phyloP scores from a whole-genome alignment of 352 stramenopile species.

The Phytopythium montanum region DNA sequence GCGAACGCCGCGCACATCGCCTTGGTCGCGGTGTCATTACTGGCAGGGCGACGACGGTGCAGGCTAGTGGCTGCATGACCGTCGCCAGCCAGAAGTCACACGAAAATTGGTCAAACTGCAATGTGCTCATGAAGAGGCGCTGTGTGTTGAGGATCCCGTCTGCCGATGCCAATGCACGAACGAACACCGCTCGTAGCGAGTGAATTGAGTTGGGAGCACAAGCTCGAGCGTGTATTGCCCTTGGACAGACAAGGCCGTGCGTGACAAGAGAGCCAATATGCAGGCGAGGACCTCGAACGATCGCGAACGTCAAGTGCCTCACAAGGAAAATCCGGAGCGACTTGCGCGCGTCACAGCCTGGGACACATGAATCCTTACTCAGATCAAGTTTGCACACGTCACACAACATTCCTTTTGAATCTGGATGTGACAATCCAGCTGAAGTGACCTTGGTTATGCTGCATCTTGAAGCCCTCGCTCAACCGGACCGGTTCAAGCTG shows the following conservation, averaged over 20 bases:
- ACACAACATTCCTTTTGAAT: background rate
- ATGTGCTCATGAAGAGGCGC: too few species aligned
- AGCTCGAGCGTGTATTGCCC: too few species aligned
- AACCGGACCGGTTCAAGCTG: background rate
- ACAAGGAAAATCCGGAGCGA: background rate
- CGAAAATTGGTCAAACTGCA: too few species aligned
- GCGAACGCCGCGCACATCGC: background rate
- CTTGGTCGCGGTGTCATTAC: background rate
- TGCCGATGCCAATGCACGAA: too few species aligned
- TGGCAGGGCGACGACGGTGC: too few species aligned
- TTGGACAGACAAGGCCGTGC: too few species aligned
- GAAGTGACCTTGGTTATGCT: background rate
- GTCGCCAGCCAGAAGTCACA: too few species aligned
- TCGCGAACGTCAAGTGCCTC: slow-evolving; percentile 2
- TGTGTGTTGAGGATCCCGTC: too few species aligned
- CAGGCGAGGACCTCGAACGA: background rate
- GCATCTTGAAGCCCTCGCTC: background rate
- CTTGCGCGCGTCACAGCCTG: slow-evolving; percentile 1
- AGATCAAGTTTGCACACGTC: background rate
- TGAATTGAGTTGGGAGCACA: too few species aligned
- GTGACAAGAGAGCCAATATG: too few species aligned
- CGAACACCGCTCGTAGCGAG: too few species aligned
- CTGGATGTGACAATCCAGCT: background rate
- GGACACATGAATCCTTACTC: background rate
- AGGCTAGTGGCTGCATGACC: too few species aligned